Base-by-base conservation (phyloP, 371 early-diverging fungal species). In the Circinella minor region DNA sequence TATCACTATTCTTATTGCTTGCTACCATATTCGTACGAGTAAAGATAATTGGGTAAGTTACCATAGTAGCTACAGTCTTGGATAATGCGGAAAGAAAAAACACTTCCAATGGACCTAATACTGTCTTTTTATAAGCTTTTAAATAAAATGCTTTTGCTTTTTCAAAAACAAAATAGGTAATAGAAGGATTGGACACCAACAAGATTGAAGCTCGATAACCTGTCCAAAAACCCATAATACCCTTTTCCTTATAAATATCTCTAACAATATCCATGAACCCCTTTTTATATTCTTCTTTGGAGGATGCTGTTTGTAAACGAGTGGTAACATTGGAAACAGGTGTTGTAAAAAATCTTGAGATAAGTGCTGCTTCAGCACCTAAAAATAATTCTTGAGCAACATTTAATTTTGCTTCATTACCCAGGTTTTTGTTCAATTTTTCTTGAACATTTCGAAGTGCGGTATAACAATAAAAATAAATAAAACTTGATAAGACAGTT, bases 101-200 rank as follows among this genome's bases (percentile, higher is more conserved):
- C 27, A 86, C 78, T 39, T 88, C 79, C 9, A 85, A 64, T 1
- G 82, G 74, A 13, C 79, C 76, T 63, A 88, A 70, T 2, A 70
- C 54, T 4, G 82, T 64, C 48, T 77, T 77, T 48, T 74, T 74
- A 34, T 74, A 65, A 34, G 69, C 51, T 14, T 67, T 71, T 47
- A 86, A 59, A 64, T 85, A 77, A 14, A 75, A 57, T 15, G 74
- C 69, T 47, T 86, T 88, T 49, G 85, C 67, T 46, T 85, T 85
- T 74, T 88, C 89, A 68, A 88, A 87, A 11, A 85, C 76, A 66
- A 88, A 88, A 51, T 88, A 88, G 43, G 89, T 88, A 71, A 88
- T 87, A 2, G 89, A 88, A 0, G 89, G 89, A 54, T 88, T 88
- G 55, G 84, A 80, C 10, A 86, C 86, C 36, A 88, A 73, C 13